phyloP scores from a whole-genome alignment of 2,329 filamentous ascomycete species.

The Orbilia brochopaga region DNA sequence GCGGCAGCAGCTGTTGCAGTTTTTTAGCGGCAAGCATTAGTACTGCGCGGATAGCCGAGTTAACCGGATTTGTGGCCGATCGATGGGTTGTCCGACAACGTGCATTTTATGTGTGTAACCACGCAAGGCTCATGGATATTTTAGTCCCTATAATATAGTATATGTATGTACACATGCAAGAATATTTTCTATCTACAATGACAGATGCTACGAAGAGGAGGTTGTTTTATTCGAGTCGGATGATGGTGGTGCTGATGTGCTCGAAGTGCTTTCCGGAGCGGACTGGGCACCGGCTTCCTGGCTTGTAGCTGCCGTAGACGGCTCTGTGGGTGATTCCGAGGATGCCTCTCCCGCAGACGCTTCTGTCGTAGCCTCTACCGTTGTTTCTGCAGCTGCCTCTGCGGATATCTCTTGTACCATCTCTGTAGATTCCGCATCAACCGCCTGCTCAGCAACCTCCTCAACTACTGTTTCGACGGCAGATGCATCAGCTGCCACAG shows the following conservation, averaged over 20 bases:
- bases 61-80: slow-evolving; percentile 1
- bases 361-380: slow-evolving; percentile 4
- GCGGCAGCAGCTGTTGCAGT: slow-evolving; percentile 28
- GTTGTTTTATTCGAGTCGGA: background rate
- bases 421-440: slow-evolving; percentile 3
- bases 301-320: background rate
- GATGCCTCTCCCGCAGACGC: background rate
- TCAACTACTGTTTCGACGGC: slow-evolving; percentile 12
- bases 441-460: slow-evolving; percentile 14
- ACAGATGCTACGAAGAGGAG: slow-evolving; percentile 6
- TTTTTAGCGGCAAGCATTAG: slow-evolving; percentile 1
- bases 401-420: slow-evolving; percentile 2
- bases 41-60: slow-evolving; percentile 1
- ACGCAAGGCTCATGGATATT: background rate
- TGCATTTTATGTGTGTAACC: background rate
- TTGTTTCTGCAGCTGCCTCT: slow-evolving; percentile 1
- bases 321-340: background rate
- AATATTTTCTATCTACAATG: slow-evolving; percentile 27
- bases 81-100: background rate
- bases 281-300: background rate
- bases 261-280: slow-evolving; percentile 2
- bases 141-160: background rate
- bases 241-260: slow-evolving; percentile 1
- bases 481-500: background rate
- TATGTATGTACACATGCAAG: background rate